Base-by-base conservation (phyloP, 345 rosid species). In the Brassica nigra region DNA sequence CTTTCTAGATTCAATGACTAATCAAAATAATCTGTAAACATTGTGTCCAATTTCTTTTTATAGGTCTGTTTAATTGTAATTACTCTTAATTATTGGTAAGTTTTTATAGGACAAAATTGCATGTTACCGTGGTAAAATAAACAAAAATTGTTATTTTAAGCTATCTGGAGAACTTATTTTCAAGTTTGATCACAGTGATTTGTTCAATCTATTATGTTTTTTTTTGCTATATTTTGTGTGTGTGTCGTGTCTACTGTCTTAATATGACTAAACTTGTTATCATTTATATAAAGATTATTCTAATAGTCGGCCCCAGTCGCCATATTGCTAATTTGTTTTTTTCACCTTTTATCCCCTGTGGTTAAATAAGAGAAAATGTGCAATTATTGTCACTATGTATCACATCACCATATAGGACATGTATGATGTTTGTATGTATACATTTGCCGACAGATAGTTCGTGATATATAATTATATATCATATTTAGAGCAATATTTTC, bases 401-500 rank as follows among this genome's bases (percentile, higher is more conserved):
- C 76, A 68, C 71, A 68, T 68, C 75, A 68, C 18, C 68, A 70
- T 62, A 64, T 52, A 16, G 30, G 15, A 39, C 11, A 63, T 70
- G 31, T 42, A 62, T 62, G 37, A 62, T 77, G 70, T 33, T 36
- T 59, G 62, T 77, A 62, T 63, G 67, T 70, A 80, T 55, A 75
- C 33, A 57, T 57, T 70, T 75, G 83, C 83, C 83, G 83, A 75
- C 83, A 80, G 23, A 75, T 42, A 64, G 70, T 80, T 68, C 36
- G 33, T 49, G 58, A 31, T 75, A 29, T 68, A 18, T 18, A 18
- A 18, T 18, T 18, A 18, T 18, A 39, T 39, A 28, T 4, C n/a
- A 27, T 61, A 61, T 28, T 1, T 29, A 29, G 65, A 31, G 10
- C 34, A 72, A 72, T 42, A 42, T 66, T 66, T 11, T 44, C 34